Percentiles rank a stretch among this genome's conserved stretches.
These are phyloP conservation scores for Podosphaera leucotricha DNA, from an alignment of 2,329 filamentous ascomycete genomes.

Conservation along the genomic window DNA sequence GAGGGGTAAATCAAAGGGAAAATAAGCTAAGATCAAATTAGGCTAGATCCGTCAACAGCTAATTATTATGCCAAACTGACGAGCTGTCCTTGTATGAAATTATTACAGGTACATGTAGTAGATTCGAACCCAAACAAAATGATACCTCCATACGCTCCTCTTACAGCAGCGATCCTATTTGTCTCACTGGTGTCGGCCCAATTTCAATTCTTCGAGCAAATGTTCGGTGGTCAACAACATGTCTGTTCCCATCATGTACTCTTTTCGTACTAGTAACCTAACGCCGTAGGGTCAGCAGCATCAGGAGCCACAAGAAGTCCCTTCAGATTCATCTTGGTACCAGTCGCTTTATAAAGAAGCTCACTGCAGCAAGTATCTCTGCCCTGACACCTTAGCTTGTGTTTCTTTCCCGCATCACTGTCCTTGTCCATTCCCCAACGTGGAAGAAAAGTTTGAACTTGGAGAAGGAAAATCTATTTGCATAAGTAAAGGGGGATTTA, in stretches of 20 bases:
- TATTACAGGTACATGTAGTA: not conserved
- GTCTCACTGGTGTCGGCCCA: constrained; percentile 42
- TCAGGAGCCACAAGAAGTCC: constrained; percentile 46
- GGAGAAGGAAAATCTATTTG: constrained; percentile 52
- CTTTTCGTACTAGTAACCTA: not conserved
- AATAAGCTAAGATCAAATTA: not conserved
- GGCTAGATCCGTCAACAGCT: not conserved
- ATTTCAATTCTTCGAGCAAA: constrained; percentile 96
- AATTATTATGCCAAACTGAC: not conserved
- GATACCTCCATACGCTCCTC: not conserved
- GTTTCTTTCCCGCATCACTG: constrained; percentile 95
- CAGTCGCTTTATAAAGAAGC: constrained; percentile 44
- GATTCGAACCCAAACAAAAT: not conserved
- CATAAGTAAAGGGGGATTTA: constrained; percentile 52
- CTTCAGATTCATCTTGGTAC: constrained; percentile 68
- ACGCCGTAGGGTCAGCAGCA: constrained; percentile 20
- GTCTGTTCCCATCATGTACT: not conserved
- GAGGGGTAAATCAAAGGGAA: not conserved
- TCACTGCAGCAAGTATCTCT: constrained; percentile 83
- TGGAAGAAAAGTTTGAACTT: constrained; percentile 58
- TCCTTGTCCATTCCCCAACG: constrained; percentile 58
- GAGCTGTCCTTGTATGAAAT: not conserved
- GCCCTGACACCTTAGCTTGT: constrained; percentile 81
- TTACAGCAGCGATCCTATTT: constrained; percentile 30
- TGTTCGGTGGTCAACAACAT: constrained; percentile 48